Base-by-base conservation (phyloP, 1,284 basidiomycete species). In the Apiotrichum domesticum region DNA sequence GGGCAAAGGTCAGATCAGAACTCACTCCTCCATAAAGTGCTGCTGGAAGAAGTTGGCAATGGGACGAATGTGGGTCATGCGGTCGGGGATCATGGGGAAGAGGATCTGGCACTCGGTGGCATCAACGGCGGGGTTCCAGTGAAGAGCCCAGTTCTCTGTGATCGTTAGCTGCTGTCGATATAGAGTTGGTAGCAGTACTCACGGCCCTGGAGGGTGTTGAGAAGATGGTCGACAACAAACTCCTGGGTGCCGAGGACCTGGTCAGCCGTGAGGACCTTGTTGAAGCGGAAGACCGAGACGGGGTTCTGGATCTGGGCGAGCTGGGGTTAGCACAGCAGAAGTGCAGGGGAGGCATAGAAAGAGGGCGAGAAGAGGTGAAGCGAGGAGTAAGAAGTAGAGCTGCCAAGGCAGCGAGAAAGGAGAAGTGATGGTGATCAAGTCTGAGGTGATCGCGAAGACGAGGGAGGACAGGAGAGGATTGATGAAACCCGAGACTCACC, bases 31-130 rank as follows among this genome's bases (percentile, higher is more conserved):
- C 2, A 21, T 15, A 21, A 49, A 34, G 47, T 40, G 47, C 47
- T 49, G 47, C 47, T 49, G 47, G 47, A 49, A 40, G 47, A 29
- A 49, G 47, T 49, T 40, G 47, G 47, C 47, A 13, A 49, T 8
- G 37, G 47, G 47, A 21, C 47, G 47, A 37, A 49, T 49, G 47
- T 40, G 35, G 35, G 21, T 39, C 33, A 39, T 14, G 10, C 47
- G 47, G 47, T 49, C 47, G 47, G 37, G 37, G 14, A 29, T 13
- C 15, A 49, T 15, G 35, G 47, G 47, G 47, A 49, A 49, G 35
- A 49, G 37, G 37, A 49, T 39, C 47, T 39, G 35, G 47, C 47
- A 49, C 47, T 49, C 47, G 37, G 47, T 49, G 35, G 5, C 21
- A 37, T 40, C 47, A 14, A n/a, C n/a, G 10, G 21, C 47, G 47